Base-by-base conservation (phyloP, 2,329 filamentous ascomycete genomes). In the Trichoderma asperellum region DNA sequence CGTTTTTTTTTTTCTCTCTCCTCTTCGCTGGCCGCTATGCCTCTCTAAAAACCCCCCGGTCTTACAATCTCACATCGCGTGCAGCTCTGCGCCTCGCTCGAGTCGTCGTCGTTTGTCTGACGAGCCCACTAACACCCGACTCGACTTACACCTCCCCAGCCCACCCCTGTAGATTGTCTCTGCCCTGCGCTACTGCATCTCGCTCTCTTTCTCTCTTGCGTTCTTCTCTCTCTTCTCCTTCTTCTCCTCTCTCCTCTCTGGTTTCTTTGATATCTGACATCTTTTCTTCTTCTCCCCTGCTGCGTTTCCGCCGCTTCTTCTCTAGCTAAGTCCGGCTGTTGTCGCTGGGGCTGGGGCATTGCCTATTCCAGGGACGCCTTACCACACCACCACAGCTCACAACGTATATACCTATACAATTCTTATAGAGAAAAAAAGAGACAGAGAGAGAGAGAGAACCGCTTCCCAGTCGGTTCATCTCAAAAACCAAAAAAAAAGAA, bases 61-160 rank as follows among this genome's bases (percentile, higher is more conserved):
- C 55, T 66, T 16, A 66, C 63, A 43, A 65, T 58, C 63, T 58
- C 55, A 66, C 63, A 49, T 65, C 62, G 53, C 53, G 62, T 65
- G 62, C 62, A 37, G 55, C 63, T 66, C 37, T 66, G 63, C 63
- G 63, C 63, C 63, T 66, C 63, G 49, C 58, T 58, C 27, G 37
- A 43, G 37, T 43, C 37, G 37, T 37, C 62, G 34, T 43, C 52
- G 52, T 55, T 34, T 47, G 63, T 66, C 63, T 66, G 53, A 58
- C 63, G 29, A 56, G 40, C 32, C 63, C 63, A 58, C 63, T 35
- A 47, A 40, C 32, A 49, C 27, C 37, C 35, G 35, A 34, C 55
- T 34, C 53, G 43, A 66, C 63, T 66, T 66, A 66, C 63, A 66
- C 63, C 55, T 49, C 63, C 12, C 49, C 21, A 7, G 16, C n/a